phyloP scores from a whole-genome alignment of 2,329 filamentous ascomycete genomes.

The Fusarium subglutinans region DNA sequence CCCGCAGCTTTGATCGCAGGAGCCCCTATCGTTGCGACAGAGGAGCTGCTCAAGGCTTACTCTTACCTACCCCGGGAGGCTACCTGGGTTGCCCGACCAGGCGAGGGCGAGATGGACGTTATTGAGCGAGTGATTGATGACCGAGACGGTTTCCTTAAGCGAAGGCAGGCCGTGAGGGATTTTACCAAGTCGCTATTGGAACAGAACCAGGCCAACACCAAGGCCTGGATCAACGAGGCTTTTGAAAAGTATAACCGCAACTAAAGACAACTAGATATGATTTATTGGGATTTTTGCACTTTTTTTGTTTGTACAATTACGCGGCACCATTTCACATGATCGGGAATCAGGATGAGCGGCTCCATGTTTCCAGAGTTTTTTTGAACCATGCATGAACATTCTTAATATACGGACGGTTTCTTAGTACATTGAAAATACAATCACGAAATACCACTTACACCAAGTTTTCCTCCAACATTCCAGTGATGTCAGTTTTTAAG shows the following conservation, averaged over 20 bases:
- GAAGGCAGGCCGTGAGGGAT: slow-evolving; percentile 31
- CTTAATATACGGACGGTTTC: slow-evolving; percentile 30
- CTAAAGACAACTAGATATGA: slow-evolving; percentile 19
- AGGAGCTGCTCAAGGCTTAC: slow-evolving; percentile 40
- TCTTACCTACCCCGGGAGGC: slow-evolving; percentile 39
- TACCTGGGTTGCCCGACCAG: slow-evolving; percentile 36
- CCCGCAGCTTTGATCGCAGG: slow-evolving; percentile 43
- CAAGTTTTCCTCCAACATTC: background rate
- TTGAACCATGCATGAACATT: slow-evolving; percentile 26
- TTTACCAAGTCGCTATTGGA: slow-evolving; percentile 17
- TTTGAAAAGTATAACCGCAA: slow-evolving; percentile 15
- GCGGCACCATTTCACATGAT: slow-evolving; percentile 30
- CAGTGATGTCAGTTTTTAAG: slow-evolving; percentile 9
- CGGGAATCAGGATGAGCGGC: slow-evolving; percentile 37
- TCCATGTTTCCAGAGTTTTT: slow-evolving; percentile 26
- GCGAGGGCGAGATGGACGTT: slow-evolving; percentile 42
- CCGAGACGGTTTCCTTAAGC: slow-evolving; percentile 32
- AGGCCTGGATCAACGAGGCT: slow-evolving; percentile 34
- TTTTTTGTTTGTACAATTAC: slow-evolving; percentile 25
- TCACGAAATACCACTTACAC: slow-evolving; percentile 13
- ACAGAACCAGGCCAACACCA: slow-evolving; percentile 33
- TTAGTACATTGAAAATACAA: slow-evolving; percentile 16
- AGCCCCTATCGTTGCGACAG: slow-evolving; percentile 39
- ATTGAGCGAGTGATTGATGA: slow-evolving; percentile 39
- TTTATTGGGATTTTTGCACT: slow-evolving; percentile 15